Percentiles rank a stretch among this genome's conserved stretches.
These are phyloP conservation scores for Theobroma grandiflorum DNA, from an alignment of 441 rosid genomes.

Conservation along the genomic window DNA sequence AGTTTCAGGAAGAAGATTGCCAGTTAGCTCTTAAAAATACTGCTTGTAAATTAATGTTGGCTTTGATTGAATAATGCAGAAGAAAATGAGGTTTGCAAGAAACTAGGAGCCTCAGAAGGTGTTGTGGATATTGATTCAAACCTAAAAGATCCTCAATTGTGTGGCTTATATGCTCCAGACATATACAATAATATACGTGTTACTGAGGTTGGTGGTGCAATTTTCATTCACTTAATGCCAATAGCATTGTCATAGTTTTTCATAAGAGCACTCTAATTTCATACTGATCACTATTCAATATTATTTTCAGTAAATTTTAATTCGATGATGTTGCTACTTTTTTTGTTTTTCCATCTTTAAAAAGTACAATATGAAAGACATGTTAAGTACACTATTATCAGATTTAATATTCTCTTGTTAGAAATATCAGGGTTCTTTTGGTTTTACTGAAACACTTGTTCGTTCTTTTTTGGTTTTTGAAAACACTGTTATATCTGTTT, in stretches of 20 bases:
- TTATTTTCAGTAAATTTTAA: background rate
- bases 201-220: conserved; percentile 69
- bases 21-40: background rate
- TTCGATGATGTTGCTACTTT: background rate
- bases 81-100: conserved; percentile 42
- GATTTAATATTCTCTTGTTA: background rate
- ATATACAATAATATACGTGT: conserved; percentile 64
- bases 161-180: conserved; percentile 81
- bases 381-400: background rate
- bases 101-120: conserved; percentile 43
- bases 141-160: conserved; percentile 67
- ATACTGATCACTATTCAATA: background rate
- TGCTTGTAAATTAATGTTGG: conserved; percentile 17
- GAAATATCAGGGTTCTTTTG: background rate
- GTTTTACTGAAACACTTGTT: background rate
- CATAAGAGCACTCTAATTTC: conserved; percentile 21
- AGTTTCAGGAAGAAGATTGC: conserved; percentile 18
- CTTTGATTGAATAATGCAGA: conserved; percentile 54
- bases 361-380: background rate
- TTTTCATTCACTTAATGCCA: conserved; percentile 27
- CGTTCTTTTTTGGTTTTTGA: background rate
- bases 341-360: background rate
- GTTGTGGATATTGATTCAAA: conserved; percentile 79
- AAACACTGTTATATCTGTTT: background rate
- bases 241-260: conserved; percentile 19